Base-by-base conservation (phyloP, 768 basidiomycete genomes). In the Mycena amicta region DNA sequence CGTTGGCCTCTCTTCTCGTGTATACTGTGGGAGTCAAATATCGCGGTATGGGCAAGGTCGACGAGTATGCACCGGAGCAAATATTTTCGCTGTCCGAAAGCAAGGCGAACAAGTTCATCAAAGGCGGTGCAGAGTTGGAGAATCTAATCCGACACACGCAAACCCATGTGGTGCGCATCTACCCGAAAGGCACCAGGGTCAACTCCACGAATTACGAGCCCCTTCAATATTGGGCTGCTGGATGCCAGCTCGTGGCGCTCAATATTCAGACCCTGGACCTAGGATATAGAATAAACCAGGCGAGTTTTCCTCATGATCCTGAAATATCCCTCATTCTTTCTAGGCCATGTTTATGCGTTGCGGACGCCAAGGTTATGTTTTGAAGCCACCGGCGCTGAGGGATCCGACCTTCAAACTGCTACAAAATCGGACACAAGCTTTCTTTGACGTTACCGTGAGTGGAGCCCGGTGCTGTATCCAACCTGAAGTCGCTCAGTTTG, bases 21-120 rank as follows among this genome's bases (percentile, higher is more conserved):
- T 98, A 98, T 72, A 98, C 96, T 2, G 86, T 96, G 46, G 97
- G 97, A 5, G 95, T 98, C 57, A 97, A 97, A 68, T 97, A 90
- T 62, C 87, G 88, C 16, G 95, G 96, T 0, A 84, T 99, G 71
- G 93, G 93, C 76, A 92, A 94, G 75, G 89, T 91, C 66, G 90
- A 93, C 63, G 77, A 80, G 33, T 98, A 98, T 68, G 88, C 88
- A 4, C 82, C 89, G 0, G 89, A 92, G 64, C 92, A 98, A 67
- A 81, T 97, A 74, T 95, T 98, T 70, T 96, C 93, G 12, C 81
- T 99, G 8, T 95, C 94, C 0, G 97, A 99, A 77, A 85, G 80
- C 52, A 86, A 83, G 23, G 87, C 86, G 55, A 91, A 89, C 71
- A 90, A 89, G 75, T 80, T 93, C 66, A 67, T 95, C 63, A 88